Conservation (phyloP, 257 asterid species). For the Orobanche coerulescens region DNA sequence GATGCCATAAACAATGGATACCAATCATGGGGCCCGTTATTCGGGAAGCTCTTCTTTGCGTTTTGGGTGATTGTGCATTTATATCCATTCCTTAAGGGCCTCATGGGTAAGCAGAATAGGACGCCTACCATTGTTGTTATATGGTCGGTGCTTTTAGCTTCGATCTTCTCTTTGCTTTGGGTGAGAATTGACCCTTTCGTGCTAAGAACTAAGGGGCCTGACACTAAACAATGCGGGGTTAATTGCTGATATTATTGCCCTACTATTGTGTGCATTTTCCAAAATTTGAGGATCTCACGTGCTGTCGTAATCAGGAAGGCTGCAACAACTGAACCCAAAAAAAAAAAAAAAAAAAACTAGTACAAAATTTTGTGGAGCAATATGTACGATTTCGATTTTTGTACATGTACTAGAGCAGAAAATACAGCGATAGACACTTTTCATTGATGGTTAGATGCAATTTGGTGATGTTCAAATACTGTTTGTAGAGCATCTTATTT, state of each 20-base stretch:
- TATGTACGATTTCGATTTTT: slow-evolving; percentile 26
- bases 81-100: slow-evolving; percentile 89
- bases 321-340: too few relatives aligned
- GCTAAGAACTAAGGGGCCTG: slow-evolving; percentile 76
- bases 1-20: slow-evolving; percentile 86
- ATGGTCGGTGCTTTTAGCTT: slow-evolving; percentile 85
- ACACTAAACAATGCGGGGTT: slow-evolving; percentile 67
- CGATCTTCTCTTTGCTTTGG: slow-evolving; percentile 86
- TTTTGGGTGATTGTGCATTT: slow-evolving; percentile 92
- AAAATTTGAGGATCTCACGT: slow-evolving; percentile 25
- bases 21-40: slow-evolving; percentile 86
- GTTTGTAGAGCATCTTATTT: too few relatives aligned
- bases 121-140: slow-evolving; percentile 85
- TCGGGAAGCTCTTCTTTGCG: slow-evolving; percentile 87
- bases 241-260: slow-evolving; percentile 72
- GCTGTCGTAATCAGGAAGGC: slow-evolving; percentile 21
- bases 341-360: slow-evolving; percentile 31
- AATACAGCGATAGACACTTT: slow-evolving; percentile 9
- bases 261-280: slow-evolving; percentile 13
- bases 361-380: slow-evolving; percentile 25
- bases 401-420: slow-evolving; percentile 23
- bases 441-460: slow-evolving; percentile 16
- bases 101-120: slow-evolving; percentile 84
- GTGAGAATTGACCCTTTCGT: slow-evolving; percentile 77
- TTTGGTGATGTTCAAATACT: slow-evolving; percentile 11